phyloP scores from a whole-genome alignment of 305 asterid species.

The Rubia balearica region DNA sequence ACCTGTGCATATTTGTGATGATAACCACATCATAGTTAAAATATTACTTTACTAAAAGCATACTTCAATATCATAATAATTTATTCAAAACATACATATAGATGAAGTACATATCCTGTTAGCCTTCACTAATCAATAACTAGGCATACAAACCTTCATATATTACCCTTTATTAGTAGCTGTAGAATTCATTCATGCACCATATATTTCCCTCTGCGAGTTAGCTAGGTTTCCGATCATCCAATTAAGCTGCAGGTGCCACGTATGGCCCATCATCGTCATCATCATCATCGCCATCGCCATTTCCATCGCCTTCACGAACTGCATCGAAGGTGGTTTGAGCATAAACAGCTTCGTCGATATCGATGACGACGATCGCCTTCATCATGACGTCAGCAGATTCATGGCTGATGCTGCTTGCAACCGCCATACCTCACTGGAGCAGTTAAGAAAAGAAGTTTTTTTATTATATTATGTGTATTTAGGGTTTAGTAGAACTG shows the following conservation, averaged over 20 bases:
- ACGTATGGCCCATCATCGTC: slow-evolving; percentile 14
- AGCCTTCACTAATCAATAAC: no score
- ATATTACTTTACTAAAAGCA: no score
- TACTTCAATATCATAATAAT: no score
- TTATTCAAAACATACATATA: no score
- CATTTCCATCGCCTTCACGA: slow-evolving; percentile 1
- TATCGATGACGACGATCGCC: not conserved
- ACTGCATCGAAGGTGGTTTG: not conserved
- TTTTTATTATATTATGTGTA: not conserved
- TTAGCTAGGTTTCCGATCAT: not conserved
- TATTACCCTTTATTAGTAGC: not conserved
- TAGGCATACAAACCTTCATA: no score
- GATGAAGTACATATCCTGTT: no score
- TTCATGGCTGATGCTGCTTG: slow-evolving; percentile 8
- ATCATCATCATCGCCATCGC: slow-evolving; percentile 11
- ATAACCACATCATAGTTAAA: no score
- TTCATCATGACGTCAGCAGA: not conserved
- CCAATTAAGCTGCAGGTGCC: slow-evolving; percentile 19
- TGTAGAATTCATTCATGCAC: not conserved
- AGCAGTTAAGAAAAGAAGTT: not conserved
- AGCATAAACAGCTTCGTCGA: not conserved
- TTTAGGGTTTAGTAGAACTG: not conserved
- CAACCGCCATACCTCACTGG: slow-evolving; percentile 6
- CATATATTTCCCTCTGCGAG: not conserved
- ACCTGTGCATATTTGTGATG: no score